Conservation (phyloP, 169 alveolate genomes). For the Amoebophrya sp. region DNA sequence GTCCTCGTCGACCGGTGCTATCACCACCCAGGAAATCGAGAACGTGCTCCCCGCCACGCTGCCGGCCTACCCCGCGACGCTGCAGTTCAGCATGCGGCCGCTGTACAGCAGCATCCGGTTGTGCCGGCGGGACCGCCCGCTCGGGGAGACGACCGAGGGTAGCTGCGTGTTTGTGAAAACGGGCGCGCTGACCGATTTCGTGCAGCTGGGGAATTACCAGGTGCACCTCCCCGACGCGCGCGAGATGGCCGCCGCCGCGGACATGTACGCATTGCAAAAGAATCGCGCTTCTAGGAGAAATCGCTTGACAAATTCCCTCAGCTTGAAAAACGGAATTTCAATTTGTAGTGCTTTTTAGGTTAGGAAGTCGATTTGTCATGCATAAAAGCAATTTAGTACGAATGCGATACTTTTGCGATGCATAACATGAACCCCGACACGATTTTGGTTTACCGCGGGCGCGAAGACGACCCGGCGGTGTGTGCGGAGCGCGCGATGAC, state of each 20-base stretch:
- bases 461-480: constrained; percentile 10
- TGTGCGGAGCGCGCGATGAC: not conserved
- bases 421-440: too few species aligned
- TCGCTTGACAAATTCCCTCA: too few species aligned
- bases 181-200: not conserved
- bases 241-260: too few species aligned
- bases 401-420: too few species aligned
- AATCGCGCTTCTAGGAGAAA: too few species aligned
- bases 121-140: not conserved
- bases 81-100: not conserved
- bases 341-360: too few species aligned
- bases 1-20: not conserved
- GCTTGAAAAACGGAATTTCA: too few species aligned
- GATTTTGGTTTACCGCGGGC: not conserved
- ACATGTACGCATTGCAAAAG: too few species aligned
- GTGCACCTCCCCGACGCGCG: too few species aligned
- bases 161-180: not conserved
- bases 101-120: not conserved
- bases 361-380: too few species aligned
- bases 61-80: not conserved
- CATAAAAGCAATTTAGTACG: too few species aligned
- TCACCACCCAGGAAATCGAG: not conserved
- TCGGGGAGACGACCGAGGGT: not conserved
- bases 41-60: not conserved
- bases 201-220: not conserved